Evolutionary conservation across 768 basidiomycete species (phyloP).

Genomic region (Strobilomyces dryophilus): DNA sequence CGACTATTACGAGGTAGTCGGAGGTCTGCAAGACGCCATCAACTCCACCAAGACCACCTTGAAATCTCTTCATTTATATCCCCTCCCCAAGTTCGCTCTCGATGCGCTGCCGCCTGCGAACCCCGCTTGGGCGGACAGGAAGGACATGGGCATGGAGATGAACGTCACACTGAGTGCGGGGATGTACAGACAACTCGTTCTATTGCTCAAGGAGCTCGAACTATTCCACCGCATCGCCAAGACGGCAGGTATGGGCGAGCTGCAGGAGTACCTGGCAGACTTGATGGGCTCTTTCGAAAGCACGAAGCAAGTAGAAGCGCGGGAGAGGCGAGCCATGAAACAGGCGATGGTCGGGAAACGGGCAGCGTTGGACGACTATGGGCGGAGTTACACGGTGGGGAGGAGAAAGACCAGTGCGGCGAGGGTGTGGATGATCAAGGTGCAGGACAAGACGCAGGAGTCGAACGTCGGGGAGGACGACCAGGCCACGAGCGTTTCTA

Average conservation of each 20-base stretch:
- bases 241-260: conserved; percentile 31
- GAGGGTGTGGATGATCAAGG: conserved; percentile 89
- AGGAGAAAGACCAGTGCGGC: conserved; percentile 87
- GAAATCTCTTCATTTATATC: conserved; percentile 63
- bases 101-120: conserved; percentile 53
- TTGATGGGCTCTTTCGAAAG: conserved; percentile 65
- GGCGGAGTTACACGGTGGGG: conserved; percentile 85
- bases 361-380: conserved; percentile 63
- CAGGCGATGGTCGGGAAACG: conserved; percentile 44
- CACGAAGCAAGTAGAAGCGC: conserved; percentile 49
- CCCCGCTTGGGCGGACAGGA: conserved; percentile 65
- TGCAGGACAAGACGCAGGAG: conserved; percentile 36
- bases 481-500: conserved; percentile 8
- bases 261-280: conserved; percentile 58
- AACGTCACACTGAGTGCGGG: conserved; percentile 58
- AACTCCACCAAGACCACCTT: conserved; percentile 55
- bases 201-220: conserved; percentile 64
- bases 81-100: conserved; percentile 70
- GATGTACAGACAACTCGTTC: conserved; percentile 63
- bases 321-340: conserved; percentile 26
- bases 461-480: conserved; percentile 1
- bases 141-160: conserved; percentile 56
- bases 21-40: conserved; percentile 62
- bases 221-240: conserved; percentile 40
- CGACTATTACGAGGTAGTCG: conserved; percentile 68